Conservation (phyloP, 495 filamentous ascomycete species). For the Hyaloscypha variabilis region DNA sequence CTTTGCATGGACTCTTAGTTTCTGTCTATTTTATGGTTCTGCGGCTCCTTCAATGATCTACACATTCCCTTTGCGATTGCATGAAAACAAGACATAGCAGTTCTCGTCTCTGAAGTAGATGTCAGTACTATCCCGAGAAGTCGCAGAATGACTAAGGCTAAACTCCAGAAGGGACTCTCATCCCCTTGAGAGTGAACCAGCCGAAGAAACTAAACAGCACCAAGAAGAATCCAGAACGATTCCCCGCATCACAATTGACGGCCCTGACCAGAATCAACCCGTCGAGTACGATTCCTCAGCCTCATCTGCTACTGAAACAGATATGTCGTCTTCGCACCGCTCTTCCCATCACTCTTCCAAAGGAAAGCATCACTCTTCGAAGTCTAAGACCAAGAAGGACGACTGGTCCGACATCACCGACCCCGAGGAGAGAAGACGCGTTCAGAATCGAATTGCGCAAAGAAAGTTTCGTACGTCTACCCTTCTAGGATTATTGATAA, state of each 20-base stretch:
- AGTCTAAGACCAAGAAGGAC: constrained; percentile 43
- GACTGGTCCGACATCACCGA: constrained; percentile 64
- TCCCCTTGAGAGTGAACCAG: constrained; percentile 22
- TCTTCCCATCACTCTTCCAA: constrained; percentile 29
- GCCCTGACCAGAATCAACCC: constrained; percentile 25
- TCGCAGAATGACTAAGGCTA: constrained; percentile 4
- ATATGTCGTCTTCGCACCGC: constrained; percentile 32
- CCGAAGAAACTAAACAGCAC: constrained; percentile 13
- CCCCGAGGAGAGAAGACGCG: constrained; percentile 59
- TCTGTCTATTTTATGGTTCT: constrained; percentile 4
- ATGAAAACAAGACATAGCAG: neutral
- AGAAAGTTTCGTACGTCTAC: constrained; percentile 58
- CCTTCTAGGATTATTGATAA: neutral
- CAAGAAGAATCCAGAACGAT: constrained; percentile 19
- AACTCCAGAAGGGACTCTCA: constrained; percentile 25
- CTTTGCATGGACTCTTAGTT: neutral
- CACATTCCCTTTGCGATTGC: constrained; percentile 5
- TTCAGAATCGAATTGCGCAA: constrained; percentile 64
- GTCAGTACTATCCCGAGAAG: constrained; percentile 15
- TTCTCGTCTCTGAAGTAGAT: constrained; percentile 21
- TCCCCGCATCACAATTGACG: constrained; percentile 29
- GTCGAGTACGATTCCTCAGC: constrained; percentile 23
- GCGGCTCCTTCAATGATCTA: neutral
- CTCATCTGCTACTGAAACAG: constrained; percentile 29
- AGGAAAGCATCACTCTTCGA: constrained; percentile 28